These are phyloP conservation scores for Cucurbitaria berberidis DNA, from an alignment of 2,329 filamentous ascomycete species.

Conservation along the genomic window DNA sequence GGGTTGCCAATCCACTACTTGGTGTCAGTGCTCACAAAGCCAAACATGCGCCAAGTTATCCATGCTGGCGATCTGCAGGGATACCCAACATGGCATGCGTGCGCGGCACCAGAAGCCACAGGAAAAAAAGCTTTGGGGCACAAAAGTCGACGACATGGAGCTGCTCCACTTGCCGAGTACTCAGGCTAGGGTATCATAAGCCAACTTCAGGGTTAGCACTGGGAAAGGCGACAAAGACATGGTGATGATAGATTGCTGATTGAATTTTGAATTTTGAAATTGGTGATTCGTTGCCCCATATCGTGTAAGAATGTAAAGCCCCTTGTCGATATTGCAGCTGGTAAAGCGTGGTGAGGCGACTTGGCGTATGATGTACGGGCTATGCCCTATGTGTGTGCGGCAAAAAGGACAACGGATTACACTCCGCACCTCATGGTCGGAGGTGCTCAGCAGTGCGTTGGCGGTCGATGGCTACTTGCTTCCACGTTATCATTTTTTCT, in stretches of 20 bases:
- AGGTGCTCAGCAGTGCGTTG: background rate
- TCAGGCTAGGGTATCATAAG: too few relatives aligned
- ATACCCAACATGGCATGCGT: too few relatives aligned
- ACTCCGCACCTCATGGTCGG: background rate
- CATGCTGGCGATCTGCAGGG: too few relatives aligned
- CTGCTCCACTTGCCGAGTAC: too few relatives aligned
- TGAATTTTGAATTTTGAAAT: background rate
- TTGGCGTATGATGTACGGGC: background rate
- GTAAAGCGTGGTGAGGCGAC: background rate
- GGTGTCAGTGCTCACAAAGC: background rate
- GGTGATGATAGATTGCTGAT: background rate
- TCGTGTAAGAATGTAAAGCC: background rate
- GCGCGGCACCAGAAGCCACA: too few relatives aligned
- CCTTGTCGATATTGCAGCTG: background rate
- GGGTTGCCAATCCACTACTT: background rate
- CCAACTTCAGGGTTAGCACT: background rate
- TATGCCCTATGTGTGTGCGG: background rate
- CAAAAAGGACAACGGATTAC: background rate
- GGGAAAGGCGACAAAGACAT: background rate
- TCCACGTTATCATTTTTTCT: conserved; percentile 41
- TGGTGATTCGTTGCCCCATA: background rate
- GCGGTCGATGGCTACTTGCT: background rate
- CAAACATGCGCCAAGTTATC: too few relatives aligned
- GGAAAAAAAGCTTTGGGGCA: too few relatives aligned
- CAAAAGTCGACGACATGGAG: too few relatives aligned